Evolutionary conservation across 176 grass and related monocot genomes (phyloP).

Genomic region (Eleusine coracana): DNA sequence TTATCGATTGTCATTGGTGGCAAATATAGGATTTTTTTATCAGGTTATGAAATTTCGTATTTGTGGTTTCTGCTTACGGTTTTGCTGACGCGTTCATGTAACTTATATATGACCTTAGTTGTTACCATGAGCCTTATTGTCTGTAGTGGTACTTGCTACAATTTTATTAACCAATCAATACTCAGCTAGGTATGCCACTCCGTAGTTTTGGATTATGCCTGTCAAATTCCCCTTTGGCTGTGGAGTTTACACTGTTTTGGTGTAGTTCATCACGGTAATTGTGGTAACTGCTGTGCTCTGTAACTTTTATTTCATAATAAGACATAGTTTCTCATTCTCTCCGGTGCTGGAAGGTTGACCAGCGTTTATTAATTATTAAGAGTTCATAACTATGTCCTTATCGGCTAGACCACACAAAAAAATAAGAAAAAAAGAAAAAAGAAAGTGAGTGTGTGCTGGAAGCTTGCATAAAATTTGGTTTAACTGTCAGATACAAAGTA

Average conservation of each 20-base stretch:
- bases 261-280: not conserved
- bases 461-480: not conserved
- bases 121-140: not conserved
- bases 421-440: too few species aligned
- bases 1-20: too few species aligned
- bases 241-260: not conserved
- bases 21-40: too few species aligned
- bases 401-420: too few species aligned
- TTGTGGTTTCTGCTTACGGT: not conserved
- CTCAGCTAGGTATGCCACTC: not conserved
- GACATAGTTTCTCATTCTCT: not conserved
- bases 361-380: too few species aligned
- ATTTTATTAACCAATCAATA: not conserved
- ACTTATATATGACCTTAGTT: not conserved
- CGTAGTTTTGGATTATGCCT: not conserved
- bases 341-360: too few species aligned
- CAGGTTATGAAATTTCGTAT: not conserved
- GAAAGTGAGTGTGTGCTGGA: not conserved
- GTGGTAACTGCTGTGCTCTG: not conserved
- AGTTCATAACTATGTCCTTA: too few species aligned
- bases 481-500: not conserved
- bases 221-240: not conserved
- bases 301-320: not conserved
- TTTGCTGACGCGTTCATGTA: not conserved
- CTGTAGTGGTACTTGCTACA: not conserved